These are phyloP conservation scores for Colletotrichum incanum DNA, from an alignment of 2,329 filamentous ascomycete species.

Conservation along the genomic window DNA sequence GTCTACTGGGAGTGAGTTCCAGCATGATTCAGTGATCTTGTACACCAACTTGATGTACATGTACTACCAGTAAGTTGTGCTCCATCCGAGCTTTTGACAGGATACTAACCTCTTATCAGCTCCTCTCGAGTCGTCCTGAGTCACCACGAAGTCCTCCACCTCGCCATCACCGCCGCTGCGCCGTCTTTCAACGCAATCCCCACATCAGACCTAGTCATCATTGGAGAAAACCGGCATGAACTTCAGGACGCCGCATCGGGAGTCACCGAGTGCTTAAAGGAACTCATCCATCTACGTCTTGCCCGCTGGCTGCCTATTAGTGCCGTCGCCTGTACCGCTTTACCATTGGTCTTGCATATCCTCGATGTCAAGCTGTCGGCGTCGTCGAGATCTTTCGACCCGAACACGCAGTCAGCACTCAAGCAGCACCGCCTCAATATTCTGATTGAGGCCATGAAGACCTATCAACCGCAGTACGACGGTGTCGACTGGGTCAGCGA, in stretches of 20 bases:
- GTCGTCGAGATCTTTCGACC: slow-evolving; percentile 44
- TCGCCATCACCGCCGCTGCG: slow-evolving; percentile 58
- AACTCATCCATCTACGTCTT: slow-evolving; percentile 61
- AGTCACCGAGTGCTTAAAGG: slow-evolving; percentile 62
- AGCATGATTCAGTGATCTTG: slow-evolving; percentile 60
- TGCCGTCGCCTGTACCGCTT: slow-evolving; percentile 55
- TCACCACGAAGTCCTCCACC: slow-evolving; percentile 63
- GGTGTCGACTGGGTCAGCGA: slow-evolving; percentile 62
- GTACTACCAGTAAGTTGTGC: slow-evolving; percentile 63
- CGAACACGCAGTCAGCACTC: slow-evolving; percentile 54
- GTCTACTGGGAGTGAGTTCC: slow-evolving; percentile 49
- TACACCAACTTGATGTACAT: slow-evolving; percentile 67
- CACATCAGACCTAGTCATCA: slow-evolving; percentile 52
- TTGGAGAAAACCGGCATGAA: slow-evolving; percentile 59
- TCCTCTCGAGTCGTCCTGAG: slow-evolving; percentile 61
- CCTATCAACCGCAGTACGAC: slow-evolving; percentile 62
- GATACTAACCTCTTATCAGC: slow-evolving; percentile 48
- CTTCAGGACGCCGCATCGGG: slow-evolving; percentile 61
- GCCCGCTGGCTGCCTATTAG: slow-evolving; percentile 64
- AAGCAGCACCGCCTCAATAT: slow-evolving; percentile 62
- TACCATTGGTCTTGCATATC: slow-evolving; percentile 53
- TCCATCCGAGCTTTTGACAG: neutral
- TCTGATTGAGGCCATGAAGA: slow-evolving; percentile 62
- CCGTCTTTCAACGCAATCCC: slow-evolving; percentile 51
- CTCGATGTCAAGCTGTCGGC: slow-evolving; percentile 55